Evolutionary conservation across 129 eudicot species (phyloP).

Genomic region (Helianthus tuberosus): DNA sequence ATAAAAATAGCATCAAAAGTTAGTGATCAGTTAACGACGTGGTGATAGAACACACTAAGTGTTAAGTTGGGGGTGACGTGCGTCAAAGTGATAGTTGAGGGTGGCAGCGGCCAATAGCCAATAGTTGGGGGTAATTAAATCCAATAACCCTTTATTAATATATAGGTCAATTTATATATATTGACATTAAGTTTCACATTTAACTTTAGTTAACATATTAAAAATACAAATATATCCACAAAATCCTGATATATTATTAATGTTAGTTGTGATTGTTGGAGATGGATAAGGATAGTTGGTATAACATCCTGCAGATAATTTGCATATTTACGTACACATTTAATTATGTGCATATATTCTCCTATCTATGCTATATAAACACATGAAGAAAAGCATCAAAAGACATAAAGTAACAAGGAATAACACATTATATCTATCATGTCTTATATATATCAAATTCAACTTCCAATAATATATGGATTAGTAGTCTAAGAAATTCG

Average conservation of each 20-base stretch:
- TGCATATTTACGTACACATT: slow-evolving; percentile 32
- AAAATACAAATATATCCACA: no score
- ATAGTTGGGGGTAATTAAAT: no score
- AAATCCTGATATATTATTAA: neutral
- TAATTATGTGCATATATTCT: slow-evolving; percentile 29
- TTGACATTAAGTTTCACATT: neutral
- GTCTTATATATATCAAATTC: slow-evolving; percentile 21
- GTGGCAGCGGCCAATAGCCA: no score
- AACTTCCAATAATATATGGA: slow-evolving; percentile 1
- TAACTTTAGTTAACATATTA: neutral
- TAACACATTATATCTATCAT: slow-evolving; percentile 25
- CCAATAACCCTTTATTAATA: no score
- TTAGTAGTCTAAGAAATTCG: slow-evolving; percentile 2
- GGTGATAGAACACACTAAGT: no score
- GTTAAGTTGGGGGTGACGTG: no score
- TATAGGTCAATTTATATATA: no score
- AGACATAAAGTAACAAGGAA: slow-evolving; percentile 25
- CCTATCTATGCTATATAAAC: slow-evolving; percentile 20
- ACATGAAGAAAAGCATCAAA: slow-evolving; percentile 28
- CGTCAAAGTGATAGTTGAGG: no score
- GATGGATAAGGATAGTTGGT: slow-evolving; percentile 20
- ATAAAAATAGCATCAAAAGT: no score
- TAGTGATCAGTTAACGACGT: no score
- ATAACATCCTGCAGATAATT: slow-evolving; percentile 23
- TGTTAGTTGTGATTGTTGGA: slow-evolving; percentile 15